Evolutionary conservation across 129 eudicot species (phyloP), one percentile per base, ranked within the genome.

Genomic region (Pittosporum tobira): DNA sequence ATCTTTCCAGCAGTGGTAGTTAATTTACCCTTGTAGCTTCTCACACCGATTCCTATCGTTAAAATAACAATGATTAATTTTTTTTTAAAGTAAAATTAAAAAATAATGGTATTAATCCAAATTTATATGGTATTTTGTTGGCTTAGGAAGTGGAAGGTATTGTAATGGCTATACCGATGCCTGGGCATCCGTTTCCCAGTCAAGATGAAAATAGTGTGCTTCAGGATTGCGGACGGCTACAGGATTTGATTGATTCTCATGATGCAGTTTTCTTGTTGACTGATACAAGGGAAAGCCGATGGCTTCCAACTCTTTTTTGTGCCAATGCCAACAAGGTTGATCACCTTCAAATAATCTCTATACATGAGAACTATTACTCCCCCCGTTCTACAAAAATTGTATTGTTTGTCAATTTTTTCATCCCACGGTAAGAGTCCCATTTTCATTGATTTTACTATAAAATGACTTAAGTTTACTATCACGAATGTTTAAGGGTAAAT

Each of bases 151-250:
- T 90, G 20, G 85, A 83, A 72, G 83, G 87, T 34, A 48, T 90
- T 71, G 88, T 90, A 31, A 86, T 86, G 98, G 79, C 94, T 25
- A 90, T 86, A 59, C 98, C 98, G 6, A 90, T 90, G 95, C 98
- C 98, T 48, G 95, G 98, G 23, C 98, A 90, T 74, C 98, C 98
- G 0, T 79, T 86, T n/a, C 54, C 81, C 34, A 67, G 54, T 37
- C 78, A 83, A 59, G 94, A 90, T 64, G 94, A 85, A 73, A 52
- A 69, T 16, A 71, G 31, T 48, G 89, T 85, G 58, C 77, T 90
- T 31, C 71, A 78, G 40, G 98, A 90, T 69, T 86, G 98, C 69
- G 73, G 63, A 68, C 79, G 74, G 34, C 77, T 91, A 61, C 71
- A 70, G 52, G 81, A 81, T 68, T 67, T 91, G 77, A 58, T 91